Conservation (phyloP, 257 asterid species). For the Coffea canephora region DNA sequence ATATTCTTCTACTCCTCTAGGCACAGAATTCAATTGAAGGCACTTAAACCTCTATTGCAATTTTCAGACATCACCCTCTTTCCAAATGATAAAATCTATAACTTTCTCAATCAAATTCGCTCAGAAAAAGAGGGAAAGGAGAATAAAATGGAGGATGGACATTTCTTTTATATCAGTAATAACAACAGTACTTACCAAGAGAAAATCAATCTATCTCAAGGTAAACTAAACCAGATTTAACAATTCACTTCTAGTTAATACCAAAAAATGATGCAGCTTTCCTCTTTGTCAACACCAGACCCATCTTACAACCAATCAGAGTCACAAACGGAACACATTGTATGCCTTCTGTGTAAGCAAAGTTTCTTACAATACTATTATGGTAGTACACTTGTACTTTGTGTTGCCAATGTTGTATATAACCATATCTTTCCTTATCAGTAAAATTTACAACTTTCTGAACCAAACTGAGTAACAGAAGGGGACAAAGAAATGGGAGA, state of each 20-base stretch:
- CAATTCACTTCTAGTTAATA: background rate
- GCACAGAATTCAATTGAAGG: too few relatives aligned
- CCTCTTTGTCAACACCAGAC: background rate
- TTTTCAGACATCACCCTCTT: too few relatives aligned
- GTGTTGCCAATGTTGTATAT: background rate
- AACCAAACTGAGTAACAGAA: too few relatives aligned
- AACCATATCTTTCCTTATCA: background rate
- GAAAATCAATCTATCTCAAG: background rate
- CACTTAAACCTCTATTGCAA: too few relatives aligned
- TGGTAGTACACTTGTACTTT: background rate
- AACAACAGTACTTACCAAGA: background rate
- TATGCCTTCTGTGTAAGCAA: background rate
- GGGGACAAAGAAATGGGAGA: too few relatives aligned
- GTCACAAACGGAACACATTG: background rate
- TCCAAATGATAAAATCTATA: too few relatives aligned
- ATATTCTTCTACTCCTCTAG: background rate
- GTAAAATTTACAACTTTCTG: too few relatives aligned
- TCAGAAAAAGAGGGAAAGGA: too few relatives aligned
- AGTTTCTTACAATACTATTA: background rate
- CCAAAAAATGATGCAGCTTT: background rate
- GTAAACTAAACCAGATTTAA: background rate
- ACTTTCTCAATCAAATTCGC: too few relatives aligned
- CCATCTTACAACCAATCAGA: background rate
- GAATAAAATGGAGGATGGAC: too few relatives aligned
- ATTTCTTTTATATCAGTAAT: background rate